Conservation (phyloP, 345 rosid species). For the Eucalyptus fibrosa region DNA sequence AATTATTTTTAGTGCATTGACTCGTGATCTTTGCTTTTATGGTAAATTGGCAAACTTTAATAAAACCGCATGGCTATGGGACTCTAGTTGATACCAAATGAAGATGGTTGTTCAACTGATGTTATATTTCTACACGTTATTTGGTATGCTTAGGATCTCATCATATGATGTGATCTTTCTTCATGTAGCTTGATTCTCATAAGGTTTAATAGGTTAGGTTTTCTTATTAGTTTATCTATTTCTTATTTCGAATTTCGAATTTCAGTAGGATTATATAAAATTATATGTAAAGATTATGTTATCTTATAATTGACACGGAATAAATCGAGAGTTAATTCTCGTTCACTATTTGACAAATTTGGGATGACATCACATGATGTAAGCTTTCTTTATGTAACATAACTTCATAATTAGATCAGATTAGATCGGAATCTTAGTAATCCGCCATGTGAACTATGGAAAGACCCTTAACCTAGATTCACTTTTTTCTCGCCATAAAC, state of each 20-base stretch:
- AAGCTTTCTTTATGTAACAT: background rate
- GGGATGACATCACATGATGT: background rate
- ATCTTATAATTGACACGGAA: background rate
- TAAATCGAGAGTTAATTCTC: background rate
- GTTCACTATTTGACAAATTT: accelerated
- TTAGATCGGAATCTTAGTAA: background rate
- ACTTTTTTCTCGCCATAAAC: background rate
- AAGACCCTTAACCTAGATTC: background rate
- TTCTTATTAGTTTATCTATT: background rate
- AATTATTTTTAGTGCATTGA: accelerated
- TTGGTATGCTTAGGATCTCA: background rate
- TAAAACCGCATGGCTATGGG: background rate
- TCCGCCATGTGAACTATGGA: background rate
- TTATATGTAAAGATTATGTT: too few relatives aligned
- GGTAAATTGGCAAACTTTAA: background rate
- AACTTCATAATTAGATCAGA: background rate
- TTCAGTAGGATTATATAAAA: background rate
- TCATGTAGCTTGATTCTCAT: background rate
- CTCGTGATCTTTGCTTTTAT: background rate
- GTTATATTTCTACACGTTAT: background rate
- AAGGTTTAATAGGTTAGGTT: background rate
- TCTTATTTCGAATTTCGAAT: too few relatives aligned
- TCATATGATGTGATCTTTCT: background rate
- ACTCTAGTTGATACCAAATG: background rate
- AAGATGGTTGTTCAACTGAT: background rate